Evolutionary conservation across 208 protist species (phyloP).

Genomic region (Kentomonas sorsogonicus): DNA sequence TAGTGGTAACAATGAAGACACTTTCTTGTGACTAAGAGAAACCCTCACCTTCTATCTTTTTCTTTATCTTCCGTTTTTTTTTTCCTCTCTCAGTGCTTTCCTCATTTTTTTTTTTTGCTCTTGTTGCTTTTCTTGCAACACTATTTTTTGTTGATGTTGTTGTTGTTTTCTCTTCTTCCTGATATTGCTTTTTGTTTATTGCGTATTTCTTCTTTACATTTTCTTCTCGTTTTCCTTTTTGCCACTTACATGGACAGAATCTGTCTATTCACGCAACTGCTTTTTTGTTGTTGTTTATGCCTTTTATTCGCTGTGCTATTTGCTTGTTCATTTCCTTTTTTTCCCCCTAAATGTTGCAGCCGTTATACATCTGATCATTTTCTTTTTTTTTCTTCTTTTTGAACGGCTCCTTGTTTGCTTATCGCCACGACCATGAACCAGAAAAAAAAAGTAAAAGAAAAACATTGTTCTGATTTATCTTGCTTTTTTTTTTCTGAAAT

Average conservation of each 20-base stretch:
- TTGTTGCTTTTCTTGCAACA: not conserved
- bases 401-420: not conserved
- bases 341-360: conserved; percentile 5
- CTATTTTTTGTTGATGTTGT: conserved; percentile 6
- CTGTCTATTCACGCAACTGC: no score
- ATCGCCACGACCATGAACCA: no score
- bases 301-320: not conserved
- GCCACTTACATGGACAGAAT: no score
- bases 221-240: conserved; percentile 4
- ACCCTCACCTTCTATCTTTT: conserved; percentile 7
- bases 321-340: conserved; percentile 8
- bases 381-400: not conserved
- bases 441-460: not conserved
- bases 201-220: not conserved
- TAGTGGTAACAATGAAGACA: not conserved
- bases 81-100: conserved; percentile 3
- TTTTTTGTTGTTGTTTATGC: not conserved
- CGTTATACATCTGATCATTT: no score
- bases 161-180: not conserved
- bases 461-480: not conserved
- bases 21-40: not conserved
- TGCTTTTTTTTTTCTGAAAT: not conserved
- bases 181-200: not conserved
- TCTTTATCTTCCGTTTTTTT: conserved; percentile 5
- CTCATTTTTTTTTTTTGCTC: conserved; percentile 9